Conservation (phyloP, 257 asterid species). For the Gentiana macrophylla region DNA sequence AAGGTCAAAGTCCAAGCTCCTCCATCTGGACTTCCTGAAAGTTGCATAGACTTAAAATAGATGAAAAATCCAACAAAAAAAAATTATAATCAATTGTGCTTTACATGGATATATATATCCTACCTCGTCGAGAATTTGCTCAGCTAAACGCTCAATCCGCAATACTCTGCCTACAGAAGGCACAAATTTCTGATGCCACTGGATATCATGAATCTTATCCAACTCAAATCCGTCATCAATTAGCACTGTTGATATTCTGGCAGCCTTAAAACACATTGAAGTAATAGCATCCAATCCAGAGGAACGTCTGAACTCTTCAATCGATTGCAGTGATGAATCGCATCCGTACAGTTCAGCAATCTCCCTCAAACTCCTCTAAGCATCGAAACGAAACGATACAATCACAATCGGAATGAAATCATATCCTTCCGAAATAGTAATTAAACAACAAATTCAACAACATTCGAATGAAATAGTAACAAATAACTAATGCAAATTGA, state of each 20-base stretch:
- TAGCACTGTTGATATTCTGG: slow-evolving; percentile 52
- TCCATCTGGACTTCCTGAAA: slow-evolving; percentile 44
- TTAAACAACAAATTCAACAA: neutral
- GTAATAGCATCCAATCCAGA: slow-evolving; percentile 60
- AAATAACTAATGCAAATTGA: neutral
- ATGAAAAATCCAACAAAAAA: neutral
- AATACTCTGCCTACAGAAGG: slow-evolving; percentile 69
- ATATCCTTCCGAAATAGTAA: neutral
- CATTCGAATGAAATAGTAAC: too few relatives aligned
- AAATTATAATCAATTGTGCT: too few relatives aligned
- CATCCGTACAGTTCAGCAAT: slow-evolving; percentile 65
- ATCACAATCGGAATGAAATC: neutral
- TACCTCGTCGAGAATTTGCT: slow-evolving; percentile 65
- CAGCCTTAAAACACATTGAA: slow-evolving; percentile 55
- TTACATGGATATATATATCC: too few relatives aligned
- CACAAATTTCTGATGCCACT: slow-evolving; percentile 64
- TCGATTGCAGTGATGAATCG: slow-evolving; percentile 44
- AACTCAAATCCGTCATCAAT: slow-evolving; percentile 80
- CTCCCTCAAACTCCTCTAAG: slow-evolving; percentile 82
- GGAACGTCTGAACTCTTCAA: slow-evolving; percentile 50
- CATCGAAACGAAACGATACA: neutral
- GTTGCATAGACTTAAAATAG: neutral
- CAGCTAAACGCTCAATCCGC: slow-evolving; percentile 71
- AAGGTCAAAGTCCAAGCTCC: slow-evolving; percentile 58
- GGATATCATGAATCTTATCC: slow-evolving; percentile 46